Conservation (phyloP, 768 basidiomycete genomes). For the Lanmaoa rubissima region DNA sequence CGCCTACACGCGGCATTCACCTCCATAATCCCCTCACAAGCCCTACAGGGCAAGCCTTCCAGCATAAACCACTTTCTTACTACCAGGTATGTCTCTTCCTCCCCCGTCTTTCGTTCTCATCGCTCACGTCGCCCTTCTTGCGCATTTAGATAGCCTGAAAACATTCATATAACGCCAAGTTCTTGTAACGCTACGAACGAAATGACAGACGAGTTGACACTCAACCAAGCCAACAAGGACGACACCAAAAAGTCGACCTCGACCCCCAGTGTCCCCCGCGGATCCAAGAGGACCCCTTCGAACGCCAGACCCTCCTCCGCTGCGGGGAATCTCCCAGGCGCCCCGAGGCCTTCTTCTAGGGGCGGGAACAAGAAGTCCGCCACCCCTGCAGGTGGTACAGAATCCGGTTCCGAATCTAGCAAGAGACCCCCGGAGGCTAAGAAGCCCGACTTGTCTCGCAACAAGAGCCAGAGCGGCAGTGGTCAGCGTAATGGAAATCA, state of each 20-base stretch:
- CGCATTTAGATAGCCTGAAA: constrained; percentile 48
- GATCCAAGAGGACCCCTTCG: constrained; percentile 57
- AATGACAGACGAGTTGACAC: constrained; percentile 79
- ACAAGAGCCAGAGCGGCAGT: constrained; percentile 50
- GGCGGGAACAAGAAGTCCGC: constrained; percentile 60
- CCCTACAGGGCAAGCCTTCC: constrained; percentile 87
- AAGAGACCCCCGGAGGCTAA: constrained; percentile 56
- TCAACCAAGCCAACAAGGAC: constrained; percentile 58
- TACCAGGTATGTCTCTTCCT: constrained; percentile 39
- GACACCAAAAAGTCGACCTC: constrained; percentile 58
- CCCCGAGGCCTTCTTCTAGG: constrained; percentile 61
- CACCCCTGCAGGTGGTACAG: constrained; percentile 40
- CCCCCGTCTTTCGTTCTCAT: constrained; percentile 9
- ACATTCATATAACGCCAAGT: constrained; percentile 37
- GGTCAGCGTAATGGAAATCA: constrained; percentile 46
- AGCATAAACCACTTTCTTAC: constrained; percentile 43
- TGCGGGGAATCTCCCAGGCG: constrained; percentile 42
- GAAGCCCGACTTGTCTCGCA: constrained; percentile 51
- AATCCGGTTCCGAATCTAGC: constrained; percentile 74
- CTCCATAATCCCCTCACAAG: constrained; percentile 67
- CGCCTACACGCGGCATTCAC: constrained; percentile 56
- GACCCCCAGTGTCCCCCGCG: constrained; percentile 48
- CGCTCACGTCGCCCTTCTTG: constrained; percentile 21
- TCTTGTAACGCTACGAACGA: constrained; percentile 66
- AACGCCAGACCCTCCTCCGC: constrained; percentile 42